A percentile compares a stretch with the other conserved stretches of the same genome.
Conservation (phyloP, 1,284 basidiomycete genomes). For the Pyrrhoderma noxium region DNA sequence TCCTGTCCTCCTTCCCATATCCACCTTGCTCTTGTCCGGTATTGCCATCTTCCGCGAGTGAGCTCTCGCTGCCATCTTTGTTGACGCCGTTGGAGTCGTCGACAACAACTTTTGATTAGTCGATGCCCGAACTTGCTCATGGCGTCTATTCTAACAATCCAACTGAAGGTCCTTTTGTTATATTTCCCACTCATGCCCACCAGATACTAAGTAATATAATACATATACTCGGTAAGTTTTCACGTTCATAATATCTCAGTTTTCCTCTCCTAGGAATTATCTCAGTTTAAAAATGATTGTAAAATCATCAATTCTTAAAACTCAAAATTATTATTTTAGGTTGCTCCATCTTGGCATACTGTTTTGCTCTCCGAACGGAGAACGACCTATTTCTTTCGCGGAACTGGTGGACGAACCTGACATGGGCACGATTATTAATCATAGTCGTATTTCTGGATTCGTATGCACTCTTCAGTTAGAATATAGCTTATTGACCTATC, state of each 20-base stretch:
- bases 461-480: background rate
- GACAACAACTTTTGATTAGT: background rate
- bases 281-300: too few species aligned
- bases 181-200: conserved; percentile 16
- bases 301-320: too few species aligned
- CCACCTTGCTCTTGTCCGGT: too few species aligned
- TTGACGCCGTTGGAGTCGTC: background rate
- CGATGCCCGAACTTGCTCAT: conserved; percentile 14
- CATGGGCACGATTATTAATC: conserved; percentile 15
- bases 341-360: conserved; percentile 12
- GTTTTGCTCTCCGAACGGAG: conserved; percentile 16
- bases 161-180: conserved; percentile 10
- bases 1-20: too few species aligned
- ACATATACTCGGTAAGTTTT: conserved; percentile 12
- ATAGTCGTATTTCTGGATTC: conserved; percentile 16
- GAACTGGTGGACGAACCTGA: conserved; percentile 12
- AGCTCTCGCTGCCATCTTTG: too few species aligned
- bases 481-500: too few species aligned
- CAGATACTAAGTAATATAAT: conserved; percentile 16
- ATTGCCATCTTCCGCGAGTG: too few species aligned
- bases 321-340: background rate
- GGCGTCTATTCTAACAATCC: conserved; percentile 14
- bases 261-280: background rate
- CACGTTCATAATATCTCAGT: background rate
- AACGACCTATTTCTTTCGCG: conserved; percentile 10